phyloP scores from a whole-genome alignment of 2,329 filamentous ascomycete species.

The Ophiocordyceps polyrhachis-furcata region DNA sequence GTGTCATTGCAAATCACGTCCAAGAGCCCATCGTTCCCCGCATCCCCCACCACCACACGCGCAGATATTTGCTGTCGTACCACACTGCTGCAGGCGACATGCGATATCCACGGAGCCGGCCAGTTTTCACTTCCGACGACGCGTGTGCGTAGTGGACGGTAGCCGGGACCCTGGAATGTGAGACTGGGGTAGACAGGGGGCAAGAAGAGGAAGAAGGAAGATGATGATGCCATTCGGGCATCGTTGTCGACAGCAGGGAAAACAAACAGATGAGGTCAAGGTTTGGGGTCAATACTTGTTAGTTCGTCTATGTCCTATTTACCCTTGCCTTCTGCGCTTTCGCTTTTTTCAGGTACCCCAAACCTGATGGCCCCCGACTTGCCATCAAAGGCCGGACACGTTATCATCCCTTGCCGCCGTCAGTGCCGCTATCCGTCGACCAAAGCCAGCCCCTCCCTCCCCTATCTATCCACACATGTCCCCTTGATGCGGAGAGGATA shows the following conservation, averaged over 20 bases:
- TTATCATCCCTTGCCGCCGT: neutral
- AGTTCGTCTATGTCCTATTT: neutral
- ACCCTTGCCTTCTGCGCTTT: neutral
- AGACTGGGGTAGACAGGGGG: too few relatives aligned
- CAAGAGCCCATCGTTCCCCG: neutral
- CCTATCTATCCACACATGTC: too few relatives aligned
- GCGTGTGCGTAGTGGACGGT: neutral
- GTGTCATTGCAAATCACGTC: neutral
- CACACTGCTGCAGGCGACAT: constrained; percentile 1
- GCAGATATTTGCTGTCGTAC: constrained; percentile 1
- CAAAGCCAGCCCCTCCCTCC: neutral
- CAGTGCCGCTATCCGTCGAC: neutral
- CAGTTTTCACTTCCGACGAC: neutral
- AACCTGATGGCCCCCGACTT: neutral
- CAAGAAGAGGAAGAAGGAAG: too few relatives aligned
- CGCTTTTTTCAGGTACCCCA: too few relatives aligned
- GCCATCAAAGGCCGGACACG: neutral
- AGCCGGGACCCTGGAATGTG: neutral
- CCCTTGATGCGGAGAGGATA: neutral
- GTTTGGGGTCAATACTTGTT: neutral
- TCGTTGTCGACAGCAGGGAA: too few relatives aligned
- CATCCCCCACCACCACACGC: neutral
- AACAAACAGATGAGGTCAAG: neutral
- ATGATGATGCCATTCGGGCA: too few relatives aligned
- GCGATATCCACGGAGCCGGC: neutral